A percentile compares a stretch with the other conserved stretches of the same genome.
These are phyloP conservation scores for Aspergillus latus DNA, from an alignment of 2,329 filamentous ascomycete species.

Conservation along the genomic window DNA sequence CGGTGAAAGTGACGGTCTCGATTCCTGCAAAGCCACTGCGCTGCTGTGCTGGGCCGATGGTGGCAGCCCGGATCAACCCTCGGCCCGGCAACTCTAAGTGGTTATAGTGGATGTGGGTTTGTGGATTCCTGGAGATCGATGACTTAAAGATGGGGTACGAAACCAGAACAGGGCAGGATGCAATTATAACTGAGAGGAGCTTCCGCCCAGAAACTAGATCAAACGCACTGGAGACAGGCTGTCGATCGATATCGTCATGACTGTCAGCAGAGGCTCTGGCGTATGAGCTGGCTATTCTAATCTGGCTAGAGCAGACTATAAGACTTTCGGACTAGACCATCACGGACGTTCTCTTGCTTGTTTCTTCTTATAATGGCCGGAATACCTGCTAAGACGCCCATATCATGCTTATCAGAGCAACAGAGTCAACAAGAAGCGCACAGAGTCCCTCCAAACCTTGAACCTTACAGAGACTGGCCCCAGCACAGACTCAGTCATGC, in stretches of 20 bases:
- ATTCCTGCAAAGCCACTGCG: slow-evolving; percentile 21
- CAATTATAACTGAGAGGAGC: not conserved
- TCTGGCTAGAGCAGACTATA: not conserved
- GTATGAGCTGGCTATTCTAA: not conserved
- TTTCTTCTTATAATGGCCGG: not conserved
- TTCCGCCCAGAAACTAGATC: not conserved
- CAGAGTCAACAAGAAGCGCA: slow-evolving; percentile 6
- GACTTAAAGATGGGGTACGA: not conserved
- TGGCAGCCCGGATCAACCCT: slow-evolving; percentile 20
- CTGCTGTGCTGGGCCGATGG: not conserved
- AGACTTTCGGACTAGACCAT: not conserved
- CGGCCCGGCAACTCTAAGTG: slow-evolving; percentile 15
- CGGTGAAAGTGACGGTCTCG: slow-evolving; percentile 22
- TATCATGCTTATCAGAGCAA: slow-evolving; percentile 14
- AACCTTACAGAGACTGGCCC: slow-evolving; percentile 13
- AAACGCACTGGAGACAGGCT: not conserved
- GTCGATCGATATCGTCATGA: slow-evolving; percentile 9
- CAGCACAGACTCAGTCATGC: slow-evolving; percentile 20
- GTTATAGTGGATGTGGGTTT: slow-evolving; percentile 2
- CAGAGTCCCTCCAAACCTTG: slow-evolving; percentile 12
- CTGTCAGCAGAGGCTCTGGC: not conserved
- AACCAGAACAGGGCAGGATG: not conserved
- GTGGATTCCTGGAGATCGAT: slow-evolving; percentile 7
- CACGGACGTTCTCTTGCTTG: not conserved
- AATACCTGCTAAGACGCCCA: not conserved